Base-by-base conservation (phyloP, 2,329 filamentous ascomycete species). In the Cytospora paraplurivora region DNA sequence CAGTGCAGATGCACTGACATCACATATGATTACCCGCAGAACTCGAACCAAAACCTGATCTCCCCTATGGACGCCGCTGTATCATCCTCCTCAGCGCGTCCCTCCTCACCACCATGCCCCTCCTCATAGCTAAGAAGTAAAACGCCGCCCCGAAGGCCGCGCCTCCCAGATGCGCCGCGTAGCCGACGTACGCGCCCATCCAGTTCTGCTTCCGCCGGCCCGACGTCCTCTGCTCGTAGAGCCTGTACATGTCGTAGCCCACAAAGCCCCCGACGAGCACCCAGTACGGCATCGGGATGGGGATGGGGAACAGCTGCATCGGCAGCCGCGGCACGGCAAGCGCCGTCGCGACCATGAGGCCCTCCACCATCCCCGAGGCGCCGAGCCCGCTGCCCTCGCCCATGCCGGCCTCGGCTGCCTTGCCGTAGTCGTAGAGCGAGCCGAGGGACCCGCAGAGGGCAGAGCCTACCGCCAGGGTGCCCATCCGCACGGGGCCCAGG, bases 111-210 rank as follows among this genome's bases (percentile, higher is more conserved):
- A 35, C 7, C 50, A 53, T 53, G 1, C 64, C 61, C 47, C 56
- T 61, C 49, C 64, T 51, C 57, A 66, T 47, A 13, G 61, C 56
- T 37, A 70, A 15, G 38, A 66, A 10, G 49, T 69, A 69, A 41
- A 68, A 71, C 0, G 62, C 47, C 15, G 64, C 63, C 4, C 70
- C 70, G 32, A 68, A 70, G 2, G 65, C 67, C 1, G 67, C 67
- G 11, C 70, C 70, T 4, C 70, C 70, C 1, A 71, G 62, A 41
- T 71, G 70, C 13, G 68, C 70, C 10, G 70, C 68, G 51, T 71
- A 69, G 7, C 69, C 70, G 21, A 70, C 62, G 4, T 63, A 64
- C 17, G 55, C 61, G 8, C 64, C 62, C 57, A 52, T 56, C 57
- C 62, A 67, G 56, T 56, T 61, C 41, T 62, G 38, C n/a, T 47